Conservation (phyloP, 73 alveolate species). For the Symbiodinium natans region DNA sequence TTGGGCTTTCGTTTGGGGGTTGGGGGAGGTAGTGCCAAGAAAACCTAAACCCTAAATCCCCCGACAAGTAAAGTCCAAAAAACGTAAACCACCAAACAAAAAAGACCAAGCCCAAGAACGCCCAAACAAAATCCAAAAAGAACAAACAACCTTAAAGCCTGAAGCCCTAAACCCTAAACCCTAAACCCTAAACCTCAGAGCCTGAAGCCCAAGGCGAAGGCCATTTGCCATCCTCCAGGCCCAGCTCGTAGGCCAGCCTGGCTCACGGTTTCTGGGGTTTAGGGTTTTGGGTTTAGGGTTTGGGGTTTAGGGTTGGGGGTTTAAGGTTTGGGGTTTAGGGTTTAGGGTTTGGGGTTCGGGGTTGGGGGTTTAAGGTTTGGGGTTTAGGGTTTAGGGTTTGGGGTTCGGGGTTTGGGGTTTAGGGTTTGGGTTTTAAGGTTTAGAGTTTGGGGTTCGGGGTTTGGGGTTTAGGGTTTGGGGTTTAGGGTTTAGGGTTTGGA, state of each 20-base stretch:
- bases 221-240: constrained; percentile 83
- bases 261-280: neutral
- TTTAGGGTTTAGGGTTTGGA: neutral
- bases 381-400: neutral
- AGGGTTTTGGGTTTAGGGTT: too few species aligned
- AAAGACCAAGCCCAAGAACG: too few species aligned
- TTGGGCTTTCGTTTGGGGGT: neutral
- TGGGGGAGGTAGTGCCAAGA: too few species aligned
- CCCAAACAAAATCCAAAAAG: too few species aligned
- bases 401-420: neutral
- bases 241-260: constrained; percentile 83
- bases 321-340: neutral
- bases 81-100: too few species aligned
- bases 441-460: too few species aligned
- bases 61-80: too few species aligned
- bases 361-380: neutral
- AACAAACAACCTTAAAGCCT: neutral
- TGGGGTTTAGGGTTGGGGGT: neutral
- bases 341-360: too few species aligned
- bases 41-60: too few species aligned
- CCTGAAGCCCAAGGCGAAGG: neutral
- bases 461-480: neutral
- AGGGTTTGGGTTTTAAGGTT: neutral
- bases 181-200: neutral
- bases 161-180: neutral